Base-by-base conservation (phyloP, 2,329 filamentous ascomycete species). In the Neocucurbitaria cava region DNA sequence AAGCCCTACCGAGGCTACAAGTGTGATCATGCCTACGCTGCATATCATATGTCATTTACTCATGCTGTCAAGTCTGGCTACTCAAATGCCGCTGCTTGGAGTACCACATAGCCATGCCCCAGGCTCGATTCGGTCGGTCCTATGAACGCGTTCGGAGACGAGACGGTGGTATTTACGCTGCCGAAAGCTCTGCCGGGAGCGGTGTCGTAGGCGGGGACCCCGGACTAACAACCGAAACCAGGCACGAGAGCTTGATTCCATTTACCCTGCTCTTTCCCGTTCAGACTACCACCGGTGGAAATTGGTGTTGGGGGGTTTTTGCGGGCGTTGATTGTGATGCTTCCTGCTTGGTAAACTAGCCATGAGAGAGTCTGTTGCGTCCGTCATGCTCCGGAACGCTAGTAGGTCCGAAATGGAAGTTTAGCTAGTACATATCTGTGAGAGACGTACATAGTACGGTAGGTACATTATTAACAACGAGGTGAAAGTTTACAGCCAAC, bases 351-450 rank as follows among this genome's bases (percentile, higher is more conserved):
- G 23, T 4, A 28, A 26, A 4, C n/a, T 7, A 5, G n/a, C n/a
- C n/a, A n/a, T n/a, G n/a, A n/a, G 40, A 10, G n/a, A 24, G 3
- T 42, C n/a, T 18, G 23, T 41, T 51, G 43, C n/a, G n/a, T n/a
- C n/a, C 54, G 43, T 49, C 51, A 54, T 54, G 43, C 38, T 8
- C 41, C 41, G 51, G 51, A 20, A 5, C 39, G 24, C 23, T 43
- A n/a, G n/a, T n/a, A n/a, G n/a, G n/a, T n/a, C n/a, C n/a, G n/a
- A n/a, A n/a, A n/a, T n/a, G n/a, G n/a, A n/a, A n/a, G n/a, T n/a
- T n/a, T n/a, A n/a, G n/a, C n/a, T n/a, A n/a, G n/a, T n/a, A n/a
- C n/a, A n/a, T n/a, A n/a, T n/a, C n/a, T n/a, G n/a, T n/a, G n/a
- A n/a, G n/a, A n/a, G n/a, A n/a, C n/a, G n/a, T n/a, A n/a, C n/a